These are phyloP conservation scores for Prunus mume DNA, from an alignment of 306 rosid genomes.

Conservation along the genomic window DNA sequence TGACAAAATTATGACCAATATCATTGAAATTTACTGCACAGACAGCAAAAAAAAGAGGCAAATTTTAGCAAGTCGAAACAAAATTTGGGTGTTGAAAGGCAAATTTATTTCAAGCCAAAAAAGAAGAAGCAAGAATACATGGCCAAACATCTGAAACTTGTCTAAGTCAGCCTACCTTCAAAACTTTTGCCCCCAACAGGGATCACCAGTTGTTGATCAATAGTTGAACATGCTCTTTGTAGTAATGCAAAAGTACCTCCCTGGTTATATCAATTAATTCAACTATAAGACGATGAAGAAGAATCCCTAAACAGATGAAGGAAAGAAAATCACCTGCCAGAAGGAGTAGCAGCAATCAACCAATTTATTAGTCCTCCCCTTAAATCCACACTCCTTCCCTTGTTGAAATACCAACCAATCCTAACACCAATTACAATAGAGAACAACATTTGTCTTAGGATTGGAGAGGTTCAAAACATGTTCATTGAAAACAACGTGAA, in stretches of 20 bases:
- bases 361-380: not conserved
- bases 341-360: not conserved
- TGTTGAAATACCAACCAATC: not conserved
- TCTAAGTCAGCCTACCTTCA: no score
- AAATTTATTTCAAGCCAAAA: no score
- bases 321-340: not conserved
- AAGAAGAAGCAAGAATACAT: no score
- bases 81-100: not conserved
- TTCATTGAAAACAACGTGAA: not conserved
- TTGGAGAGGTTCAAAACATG: not conserved
- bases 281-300: no score
- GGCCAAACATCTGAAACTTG: no score
- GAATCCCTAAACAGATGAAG: not conserved
- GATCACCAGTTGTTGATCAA: not conserved
- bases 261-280: not conserved
- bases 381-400: not conserved
- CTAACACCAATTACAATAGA: not conserved
- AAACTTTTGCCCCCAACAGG: not conserved
- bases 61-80: no score
- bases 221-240: not conserved
- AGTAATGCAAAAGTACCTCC: not conserved
- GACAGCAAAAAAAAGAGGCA: no score
- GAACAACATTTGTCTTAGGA: no score
- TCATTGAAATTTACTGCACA: slow-evolving; percentile 11
- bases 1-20: not conserved